Evolutionary conservation across 1,284 basidiomycete genomes (phyloP), one percentile per base, ranked within the genome.

Genomic region (Puccinia triticina): DNA sequence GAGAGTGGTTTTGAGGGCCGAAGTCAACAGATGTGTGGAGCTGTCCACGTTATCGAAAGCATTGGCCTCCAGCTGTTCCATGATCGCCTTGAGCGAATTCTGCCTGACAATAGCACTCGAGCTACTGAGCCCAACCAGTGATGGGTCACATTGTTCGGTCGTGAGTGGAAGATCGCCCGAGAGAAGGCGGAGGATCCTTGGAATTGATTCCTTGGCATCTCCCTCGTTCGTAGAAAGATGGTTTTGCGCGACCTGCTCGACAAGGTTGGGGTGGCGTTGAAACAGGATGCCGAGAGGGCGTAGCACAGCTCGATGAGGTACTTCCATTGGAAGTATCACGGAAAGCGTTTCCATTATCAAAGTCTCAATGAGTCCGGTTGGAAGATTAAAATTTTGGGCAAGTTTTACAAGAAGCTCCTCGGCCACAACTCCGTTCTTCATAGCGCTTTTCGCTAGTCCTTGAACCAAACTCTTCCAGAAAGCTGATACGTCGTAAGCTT

Each of bases 251-350:
- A 75, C 37, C 34, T 74, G 57, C 29, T 82, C 80, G 29, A 82
- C 57, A 7, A 66, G 26, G 34, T 82, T 32, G 18, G 80, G 61
- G 37, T 82, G 71, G 29, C 80, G 55, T 43, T 82, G 80, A 12
- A 72, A 74, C 23, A 82, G 37, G 23, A 82, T 67, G 48, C 57
- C 61, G 64, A 82, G 72, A 43, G 80, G 80, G 46, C 80, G 80
- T 29, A 75, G 32, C 23, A 76, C 32, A 46, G 71, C 29, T 48
- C 29, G 34, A 48, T 72, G 53, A 67, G 80, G 80, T 1, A 50
- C 48, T 61, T 81, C 78, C 69, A 82, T 55, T 5, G 72, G 29
- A 5, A 73, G 16, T 26, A 55, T n/a, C 40, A 46, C 23, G 26
- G 80, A 50, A 12, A 75, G 34, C 61, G 64, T 53, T 32, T 73